Evolutionary conservation across 768 basidiomycete genomes (phyloP).

Genomic region (Melanogaster broomeanus): DNA sequence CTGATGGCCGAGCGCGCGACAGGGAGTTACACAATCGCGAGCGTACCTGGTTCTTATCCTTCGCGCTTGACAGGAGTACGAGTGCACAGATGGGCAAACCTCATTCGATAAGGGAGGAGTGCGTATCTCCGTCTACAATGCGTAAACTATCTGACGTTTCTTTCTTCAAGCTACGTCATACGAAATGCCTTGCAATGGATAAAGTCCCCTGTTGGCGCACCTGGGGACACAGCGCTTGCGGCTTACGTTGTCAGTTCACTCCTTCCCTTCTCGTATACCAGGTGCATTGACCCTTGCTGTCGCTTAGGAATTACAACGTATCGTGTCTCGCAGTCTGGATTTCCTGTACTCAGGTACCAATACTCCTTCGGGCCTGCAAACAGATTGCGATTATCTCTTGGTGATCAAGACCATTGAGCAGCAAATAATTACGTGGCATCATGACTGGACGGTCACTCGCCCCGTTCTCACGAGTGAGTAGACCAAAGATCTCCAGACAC

Average conservation of each 20-base stretch:
- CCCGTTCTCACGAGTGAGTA: constrained; percentile 17
- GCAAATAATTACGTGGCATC: constrained; percentile 64
- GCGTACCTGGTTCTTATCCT: constrained; percentile 91
- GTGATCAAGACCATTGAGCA: constrained; percentile 84
- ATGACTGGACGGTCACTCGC: constrained; percentile 46
- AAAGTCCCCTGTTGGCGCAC: constrained; percentile 58
- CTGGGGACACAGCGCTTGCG: constrained; percentile 68
- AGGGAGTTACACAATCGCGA: constrained; percentile 92
- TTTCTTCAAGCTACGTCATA: constrained; percentile 70
- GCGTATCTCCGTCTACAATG: constrained; percentile 32
- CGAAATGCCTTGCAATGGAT: constrained; percentile 81
- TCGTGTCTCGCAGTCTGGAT: constrained; percentile 86
- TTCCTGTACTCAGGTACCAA: constrained; percentile 84
- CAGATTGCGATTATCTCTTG: constrained; percentile 82
- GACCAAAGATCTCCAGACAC: background rate
- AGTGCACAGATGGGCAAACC: constrained; percentile 98
- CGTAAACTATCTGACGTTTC: background rate
- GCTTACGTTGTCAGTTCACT: constrained; percentile 66
- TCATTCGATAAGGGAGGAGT: constrained; percentile 92
- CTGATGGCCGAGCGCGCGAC: constrained; percentile 80
- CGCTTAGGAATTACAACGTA: constrained; percentile 79
- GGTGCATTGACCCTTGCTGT: constrained; percentile 1
- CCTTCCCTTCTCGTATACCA: background rate
- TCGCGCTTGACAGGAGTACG: constrained; percentile 82
- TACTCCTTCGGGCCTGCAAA: constrained; percentile 79